phyloP scores from a whole-genome alignment of 2,329 filamentous ascomycete genomes.

The Aspergillus nomiae region DNA sequence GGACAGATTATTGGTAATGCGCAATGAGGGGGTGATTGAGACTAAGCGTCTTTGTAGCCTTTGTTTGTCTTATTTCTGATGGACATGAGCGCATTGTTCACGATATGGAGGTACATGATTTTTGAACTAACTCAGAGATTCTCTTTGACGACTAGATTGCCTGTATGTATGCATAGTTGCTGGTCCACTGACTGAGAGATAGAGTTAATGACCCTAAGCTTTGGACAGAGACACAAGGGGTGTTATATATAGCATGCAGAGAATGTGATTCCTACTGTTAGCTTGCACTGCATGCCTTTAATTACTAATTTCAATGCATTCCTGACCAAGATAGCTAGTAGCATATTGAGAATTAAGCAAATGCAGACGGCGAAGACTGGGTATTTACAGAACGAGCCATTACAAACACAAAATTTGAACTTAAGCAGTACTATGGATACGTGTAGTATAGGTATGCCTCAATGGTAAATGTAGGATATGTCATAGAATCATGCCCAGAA shows the following conservation, averaged over 20 bases:
- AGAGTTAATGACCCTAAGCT: neutral
- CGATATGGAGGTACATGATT: neutral
- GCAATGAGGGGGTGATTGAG: neutral
- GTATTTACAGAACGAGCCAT: neutral
- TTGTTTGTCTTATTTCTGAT: neutral
- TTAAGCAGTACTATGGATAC: neutral
- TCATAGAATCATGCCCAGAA: neutral
- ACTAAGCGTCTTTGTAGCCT: neutral
- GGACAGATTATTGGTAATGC: neutral
- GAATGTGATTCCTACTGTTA: neutral
- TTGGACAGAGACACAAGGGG: neutral
- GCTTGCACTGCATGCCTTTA: neutral
- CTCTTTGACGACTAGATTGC: neutral
- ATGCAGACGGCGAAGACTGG: neutral
- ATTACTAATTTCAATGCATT: neutral
- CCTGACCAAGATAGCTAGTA: neutral
- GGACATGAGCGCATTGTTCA: neutral
- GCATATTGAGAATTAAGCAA: neutral
- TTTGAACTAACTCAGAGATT: neutral
- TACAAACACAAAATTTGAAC: neutral
- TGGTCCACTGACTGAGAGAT: no score
- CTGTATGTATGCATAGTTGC: neutral
- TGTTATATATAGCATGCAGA: neutral
- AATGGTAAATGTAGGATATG: neutral
- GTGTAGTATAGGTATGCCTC: neutral